These are phyloP conservation scores for Cladophialophora carrionii DNA, from an alignment of 2,329 filamentous ascomycete genomes.

Conservation along the genomic window DNA sequence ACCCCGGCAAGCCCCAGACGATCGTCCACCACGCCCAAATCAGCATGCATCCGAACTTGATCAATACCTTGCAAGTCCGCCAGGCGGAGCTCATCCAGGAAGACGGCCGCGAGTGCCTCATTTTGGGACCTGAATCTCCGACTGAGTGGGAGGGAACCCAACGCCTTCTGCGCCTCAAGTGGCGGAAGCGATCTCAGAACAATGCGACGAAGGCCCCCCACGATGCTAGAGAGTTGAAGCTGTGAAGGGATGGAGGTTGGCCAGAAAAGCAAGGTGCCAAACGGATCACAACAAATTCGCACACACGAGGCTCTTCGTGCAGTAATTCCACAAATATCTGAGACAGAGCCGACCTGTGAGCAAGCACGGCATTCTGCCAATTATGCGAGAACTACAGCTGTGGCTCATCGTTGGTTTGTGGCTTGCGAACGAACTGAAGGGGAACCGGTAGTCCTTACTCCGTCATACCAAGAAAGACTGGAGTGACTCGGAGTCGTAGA, in stretches of 20 bases:
- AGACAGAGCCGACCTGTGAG: neutral
- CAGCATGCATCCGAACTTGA: conserved; percentile 27
- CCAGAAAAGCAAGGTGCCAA: neutral
- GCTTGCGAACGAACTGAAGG: neutral
- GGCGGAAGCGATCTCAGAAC: conserved; percentile 28
- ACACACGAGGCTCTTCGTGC: neutral
- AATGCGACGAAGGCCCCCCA: conserved; percentile 19
- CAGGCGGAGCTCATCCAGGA: conserved; percentile 23
- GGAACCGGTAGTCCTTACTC: neutral
- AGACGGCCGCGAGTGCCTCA: conserved; percentile 22
- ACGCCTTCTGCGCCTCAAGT: conserved; percentile 27
- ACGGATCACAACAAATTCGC: neutral
- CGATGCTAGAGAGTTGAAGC: conserved; percentile 11
- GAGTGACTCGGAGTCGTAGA: neutral
- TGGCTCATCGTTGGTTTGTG: neutral
- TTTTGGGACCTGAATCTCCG: conserved; percentile 21
- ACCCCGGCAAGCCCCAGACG: conserved; percentile 12
- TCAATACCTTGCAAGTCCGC: conserved; percentile 27
- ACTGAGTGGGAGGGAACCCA: conserved; percentile 20
- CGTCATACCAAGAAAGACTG: neutral
- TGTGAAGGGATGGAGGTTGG: neutral
- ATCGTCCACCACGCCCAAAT: conserved; percentile 28
- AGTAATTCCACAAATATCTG: neutral
- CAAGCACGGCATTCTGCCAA: neutral
- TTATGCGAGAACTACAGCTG: neutral